Conservation (phyloP, 306 rosid species). For the Begonia masoniana region DNA sequence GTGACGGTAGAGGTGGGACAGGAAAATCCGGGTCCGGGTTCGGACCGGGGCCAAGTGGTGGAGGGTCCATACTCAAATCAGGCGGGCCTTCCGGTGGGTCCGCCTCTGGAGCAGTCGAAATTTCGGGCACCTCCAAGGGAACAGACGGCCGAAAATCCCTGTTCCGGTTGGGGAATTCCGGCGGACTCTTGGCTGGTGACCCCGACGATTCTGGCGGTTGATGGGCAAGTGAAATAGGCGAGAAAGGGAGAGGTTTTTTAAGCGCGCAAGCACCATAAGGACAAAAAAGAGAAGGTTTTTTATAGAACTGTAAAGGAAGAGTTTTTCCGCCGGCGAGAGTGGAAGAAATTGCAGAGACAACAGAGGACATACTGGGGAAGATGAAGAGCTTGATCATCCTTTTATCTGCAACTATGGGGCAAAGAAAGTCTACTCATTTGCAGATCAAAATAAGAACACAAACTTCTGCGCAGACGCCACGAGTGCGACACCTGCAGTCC, state of each 20-base stretch:
- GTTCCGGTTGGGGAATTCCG: slow-evolving; percentile 15
- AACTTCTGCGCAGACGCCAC: slow-evolving; percentile 10
- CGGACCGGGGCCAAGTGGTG: slow-evolving; percentile 8
- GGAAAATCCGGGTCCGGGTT: slow-evolving; percentile 11
- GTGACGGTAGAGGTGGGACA: slow-evolving; percentile 1
- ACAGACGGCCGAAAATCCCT: slow-evolving; percentile 13
- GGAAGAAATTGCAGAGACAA: slow-evolving; percentile 18
- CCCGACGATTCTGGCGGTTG: slow-evolving; percentile 1
- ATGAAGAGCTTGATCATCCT: background rate
- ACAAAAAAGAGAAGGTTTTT: slow-evolving; percentile 1
- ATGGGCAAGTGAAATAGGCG: background rate
- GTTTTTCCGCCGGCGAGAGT: slow-evolving; percentile 15
- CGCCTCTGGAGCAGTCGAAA: slow-evolving; percentile 20
- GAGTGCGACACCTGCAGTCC: background rate
- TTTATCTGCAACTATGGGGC: background rate
- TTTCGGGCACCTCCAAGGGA: slow-evolving; percentile 21
- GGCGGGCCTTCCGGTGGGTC: slow-evolving; percentile 8
- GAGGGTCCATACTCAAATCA: slow-evolving; percentile 23
- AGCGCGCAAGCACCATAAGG: background rate
- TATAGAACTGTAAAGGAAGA: slow-evolving; percentile 8
- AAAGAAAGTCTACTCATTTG: background rate
- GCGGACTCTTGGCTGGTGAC: slow-evolving; percentile 11
- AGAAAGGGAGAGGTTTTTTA: background rate
- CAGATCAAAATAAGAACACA: background rate
- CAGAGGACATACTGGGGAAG: slow-evolving; percentile 1